Evolutionary conservation across 352 stramenopile species (phyloP).

Genomic region (Blastocystis sp.): DNA sequence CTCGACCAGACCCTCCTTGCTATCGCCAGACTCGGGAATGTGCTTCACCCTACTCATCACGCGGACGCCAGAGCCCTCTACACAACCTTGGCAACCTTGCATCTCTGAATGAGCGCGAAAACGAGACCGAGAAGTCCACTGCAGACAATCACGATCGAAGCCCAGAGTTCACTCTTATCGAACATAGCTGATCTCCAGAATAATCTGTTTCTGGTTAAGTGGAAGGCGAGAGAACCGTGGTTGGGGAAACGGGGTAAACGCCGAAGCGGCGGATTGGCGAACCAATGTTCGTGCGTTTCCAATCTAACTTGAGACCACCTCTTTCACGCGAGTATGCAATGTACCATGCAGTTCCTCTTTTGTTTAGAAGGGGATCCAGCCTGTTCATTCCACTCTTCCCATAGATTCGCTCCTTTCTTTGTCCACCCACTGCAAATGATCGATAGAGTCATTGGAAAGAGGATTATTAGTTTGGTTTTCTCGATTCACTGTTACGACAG

Average conservation of each 20-base stretch:
- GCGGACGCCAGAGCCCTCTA: not conserved
- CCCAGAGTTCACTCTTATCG: constrained; percentile 1
- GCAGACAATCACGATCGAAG: constrained; percentile 49
- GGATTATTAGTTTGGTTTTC: no score
- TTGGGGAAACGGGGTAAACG: not conserved
- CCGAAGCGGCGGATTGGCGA: not conserved
- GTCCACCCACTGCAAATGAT: no score
- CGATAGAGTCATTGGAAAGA: no score
- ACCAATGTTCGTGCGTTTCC: not conserved
- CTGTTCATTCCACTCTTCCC: not conserved
- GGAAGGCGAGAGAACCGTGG: not conserved
- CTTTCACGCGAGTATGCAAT: no score
- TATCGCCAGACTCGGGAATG: not conserved
- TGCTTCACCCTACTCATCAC: constrained; percentile 52
- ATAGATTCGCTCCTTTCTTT: not conserved
- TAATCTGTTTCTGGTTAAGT: not conserved
- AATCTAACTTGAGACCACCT: no score
- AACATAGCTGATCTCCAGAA: not conserved
- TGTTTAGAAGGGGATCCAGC: not conserved
- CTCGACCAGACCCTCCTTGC: constrained; percentile 29
- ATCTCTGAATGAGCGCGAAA: constrained; percentile 56
- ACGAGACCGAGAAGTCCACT: constrained; percentile 22
- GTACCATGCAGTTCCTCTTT: not conserved
- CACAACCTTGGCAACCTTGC: constrained; percentile 14
- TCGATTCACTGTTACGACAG: no score